Conservation (phyloP, 140 eudicot species). For the Ambrosia hybrid region DNA sequence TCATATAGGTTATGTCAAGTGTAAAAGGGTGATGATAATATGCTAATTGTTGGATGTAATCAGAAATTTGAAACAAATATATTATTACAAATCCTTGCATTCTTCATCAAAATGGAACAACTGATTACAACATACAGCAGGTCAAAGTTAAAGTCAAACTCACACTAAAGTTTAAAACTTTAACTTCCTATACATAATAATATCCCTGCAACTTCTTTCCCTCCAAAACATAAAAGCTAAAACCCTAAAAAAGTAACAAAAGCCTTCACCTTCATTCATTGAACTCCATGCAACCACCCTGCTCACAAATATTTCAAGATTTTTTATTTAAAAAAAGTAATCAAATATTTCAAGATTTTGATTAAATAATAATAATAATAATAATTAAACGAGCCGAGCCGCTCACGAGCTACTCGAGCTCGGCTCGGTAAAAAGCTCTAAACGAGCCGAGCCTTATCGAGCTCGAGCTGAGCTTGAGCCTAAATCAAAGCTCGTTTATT, state of each 20-base stretch:
- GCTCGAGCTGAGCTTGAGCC: too few species aligned
- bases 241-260: constrained; percentile 16
- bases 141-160: constrained; percentile 27
- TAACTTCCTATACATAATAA: constrained; percentile 31
- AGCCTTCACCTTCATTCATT: constrained; percentile 24
- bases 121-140: constrained; percentile 20
- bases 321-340: background rate
- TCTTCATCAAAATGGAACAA: constrained; percentile 21
- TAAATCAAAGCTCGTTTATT: too few species aligned
- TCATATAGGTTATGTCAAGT: background rate
- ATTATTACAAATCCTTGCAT: constrained; percentile 37
- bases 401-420: too few species aligned
- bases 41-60: constrained; percentile 25
- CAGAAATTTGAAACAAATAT: constrained; percentile 9
- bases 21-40: background rate
- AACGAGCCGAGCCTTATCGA: too few species aligned
- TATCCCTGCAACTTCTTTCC: constrained; percentile 19
- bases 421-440: too few species aligned
- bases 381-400: too few species aligned
- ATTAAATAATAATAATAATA: background rate
- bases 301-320: constrained; percentile 1
- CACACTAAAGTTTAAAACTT: constrained; percentile 26
- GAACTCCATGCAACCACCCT: constrained; percentile 33
- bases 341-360: background rate
- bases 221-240: constrained; percentile 21